A percentile compares a stretch with the other conserved stretches of the same genome.
phyloP scores from a whole-genome alignment of 1,139 yeast genomes.

The Torulaspora pretoriensis region DNA sequence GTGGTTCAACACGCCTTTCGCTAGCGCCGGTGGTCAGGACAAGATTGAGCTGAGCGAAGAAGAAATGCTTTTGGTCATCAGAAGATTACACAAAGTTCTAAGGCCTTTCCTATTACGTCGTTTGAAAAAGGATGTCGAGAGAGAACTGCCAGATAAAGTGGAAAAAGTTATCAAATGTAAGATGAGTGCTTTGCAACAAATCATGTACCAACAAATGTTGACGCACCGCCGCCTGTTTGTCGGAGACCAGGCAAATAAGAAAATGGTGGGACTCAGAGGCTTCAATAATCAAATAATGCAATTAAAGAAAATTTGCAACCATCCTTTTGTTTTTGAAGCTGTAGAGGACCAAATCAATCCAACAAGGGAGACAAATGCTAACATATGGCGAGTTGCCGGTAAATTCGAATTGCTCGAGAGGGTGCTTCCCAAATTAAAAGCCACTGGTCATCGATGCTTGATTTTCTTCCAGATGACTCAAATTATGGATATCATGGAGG shows the following conservation, averaged over 20 bases:
- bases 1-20: constrained; percentile 84
- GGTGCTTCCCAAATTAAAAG: constrained; percentile 68
- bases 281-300: constrained; percentile 94
- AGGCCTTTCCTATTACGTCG: constrained; percentile 93
- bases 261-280: constrained; percentile 64
- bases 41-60: constrained; percentile 80
- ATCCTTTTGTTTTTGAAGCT: constrained; percentile 94
- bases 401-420: constrained; percentile 75
- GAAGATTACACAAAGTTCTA: constrained; percentile 93
- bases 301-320: constrained; percentile 91
- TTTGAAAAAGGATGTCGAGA: constrained; percentile 94
- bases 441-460: constrained; percentile 72
- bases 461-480: constrained; percentile 87
- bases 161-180: constrained; percentile 94
- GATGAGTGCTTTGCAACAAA: constrained; percentile 80
- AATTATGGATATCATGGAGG: constrained; percentile 87
- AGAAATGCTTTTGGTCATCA: constrained; percentile 86
- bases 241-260: constrained; percentile 47
- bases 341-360: constrained; percentile 88
- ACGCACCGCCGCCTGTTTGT: constrained; percentile 63
- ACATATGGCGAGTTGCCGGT: constrained; percentile 68
- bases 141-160: constrained; percentile 91
- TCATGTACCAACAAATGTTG: constrained; percentile 75
- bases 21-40: constrained; percentile 77
- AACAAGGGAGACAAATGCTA: constrained; percentile 58